phyloP scores from a whole-genome alignment of 768 basidiomycete genomes.

The Solioccasus polychromus region DNA sequence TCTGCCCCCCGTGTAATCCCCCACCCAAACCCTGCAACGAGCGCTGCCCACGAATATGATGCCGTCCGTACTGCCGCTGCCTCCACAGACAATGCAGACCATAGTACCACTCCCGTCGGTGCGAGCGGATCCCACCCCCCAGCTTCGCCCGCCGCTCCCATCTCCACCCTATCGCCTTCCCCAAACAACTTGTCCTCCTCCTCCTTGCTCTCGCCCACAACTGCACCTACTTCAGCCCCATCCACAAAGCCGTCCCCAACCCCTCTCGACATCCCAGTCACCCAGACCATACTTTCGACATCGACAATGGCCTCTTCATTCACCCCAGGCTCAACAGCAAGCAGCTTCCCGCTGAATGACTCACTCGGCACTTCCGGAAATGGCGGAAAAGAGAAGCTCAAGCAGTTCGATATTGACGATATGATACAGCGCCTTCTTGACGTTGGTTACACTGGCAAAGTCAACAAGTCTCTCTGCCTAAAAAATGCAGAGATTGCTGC shows the following conservation, averaged over 20 bases:
- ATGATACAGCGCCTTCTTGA: constrained; percentile 97
- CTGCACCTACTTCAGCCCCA: constrained; percentile 11
- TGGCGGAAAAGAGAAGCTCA: constrained; percentile 54
- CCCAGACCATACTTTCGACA: constrained; percentile 81
- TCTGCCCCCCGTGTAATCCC: constrained; percentile 43
- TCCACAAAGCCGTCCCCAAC: constrained; percentile 42
- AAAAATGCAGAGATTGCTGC: constrained; percentile 96
- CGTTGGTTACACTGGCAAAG: constrained; percentile 97
- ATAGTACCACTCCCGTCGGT: constrained; percentile 37
- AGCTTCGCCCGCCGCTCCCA: constrained; percentile 28
- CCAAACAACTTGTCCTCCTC: constrained; percentile 38
- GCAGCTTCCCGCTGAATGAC: constrained; percentile 38
- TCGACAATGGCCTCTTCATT: constrained; percentile 49
- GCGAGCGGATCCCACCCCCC: constrained; percentile 37
- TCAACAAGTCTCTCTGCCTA: constrained; percentile 90
- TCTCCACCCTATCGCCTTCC: constrained; percentile 38
- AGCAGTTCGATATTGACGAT: constrained; percentile 90
- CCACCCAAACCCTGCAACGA: constrained; percentile 39
- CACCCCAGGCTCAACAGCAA: constrained; percentile 49
- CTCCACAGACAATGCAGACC: constrained; percentile 31
- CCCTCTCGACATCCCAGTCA: constrained; percentile 75
- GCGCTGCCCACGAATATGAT: constrained; percentile 35
- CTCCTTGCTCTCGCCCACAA: constrained; percentile 33
- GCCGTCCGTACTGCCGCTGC: constrained; percentile 33
- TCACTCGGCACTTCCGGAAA: constrained; percentile 34